A percentile compares a stretch with the other conserved stretches of the same genome.
Evolutionary conservation across 345 rosid species (phyloP).

Genomic region (Heritiera littoralis): DNA sequence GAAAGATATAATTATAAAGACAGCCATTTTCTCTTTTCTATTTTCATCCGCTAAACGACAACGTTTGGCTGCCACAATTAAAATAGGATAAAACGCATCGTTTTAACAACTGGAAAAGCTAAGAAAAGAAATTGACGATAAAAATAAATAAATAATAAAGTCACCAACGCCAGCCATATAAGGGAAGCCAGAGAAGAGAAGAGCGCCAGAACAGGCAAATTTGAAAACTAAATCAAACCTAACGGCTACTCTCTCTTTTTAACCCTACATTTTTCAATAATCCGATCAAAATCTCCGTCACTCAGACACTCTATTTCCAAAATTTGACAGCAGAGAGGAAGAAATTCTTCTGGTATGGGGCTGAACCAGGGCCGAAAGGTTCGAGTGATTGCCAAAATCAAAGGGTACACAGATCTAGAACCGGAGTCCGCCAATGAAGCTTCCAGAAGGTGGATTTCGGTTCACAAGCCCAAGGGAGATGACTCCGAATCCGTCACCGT

Average conservation of each 20-base stretch:
- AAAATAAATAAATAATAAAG: not conserved
- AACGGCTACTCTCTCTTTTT: slow-evolving; percentile 29
- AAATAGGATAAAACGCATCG: not conserved
- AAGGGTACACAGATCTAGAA: slow-evolving; percentile 37
- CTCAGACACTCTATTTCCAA: not conserved
- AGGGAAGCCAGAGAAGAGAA: not conserved
- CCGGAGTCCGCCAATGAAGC: slow-evolving; percentile 1
- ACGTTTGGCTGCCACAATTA: not conserved
- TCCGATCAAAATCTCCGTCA: not conserved
- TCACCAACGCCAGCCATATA: not conserved
- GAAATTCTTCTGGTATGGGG: not conserved
- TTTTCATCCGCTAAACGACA: not conserved
- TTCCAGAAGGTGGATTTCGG: slow-evolving; percentile 32
- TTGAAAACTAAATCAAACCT: slow-evolving; percentile 17
- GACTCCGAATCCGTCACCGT: slow-evolving; percentile 44
- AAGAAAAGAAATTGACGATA: not conserved
- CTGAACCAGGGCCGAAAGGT: slow-evolving; percentile 24
- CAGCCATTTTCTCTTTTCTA: not conserved
- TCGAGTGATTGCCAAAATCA: slow-evolving; percentile 69
- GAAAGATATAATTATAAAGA: too few species aligned
- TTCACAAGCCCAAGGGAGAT: slow-evolving; percentile 47
- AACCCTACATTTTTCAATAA: not conserved
- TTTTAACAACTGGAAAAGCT: not conserved
- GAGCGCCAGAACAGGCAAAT: slow-evolving; percentile 28
- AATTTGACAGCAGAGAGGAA: not conserved